Evolutionary conservation across 2,329 filamentous ascomycete species (phyloP), one percentile per base, ranked within the genome.

Genomic region (Calonectria henricotiae): DNA sequence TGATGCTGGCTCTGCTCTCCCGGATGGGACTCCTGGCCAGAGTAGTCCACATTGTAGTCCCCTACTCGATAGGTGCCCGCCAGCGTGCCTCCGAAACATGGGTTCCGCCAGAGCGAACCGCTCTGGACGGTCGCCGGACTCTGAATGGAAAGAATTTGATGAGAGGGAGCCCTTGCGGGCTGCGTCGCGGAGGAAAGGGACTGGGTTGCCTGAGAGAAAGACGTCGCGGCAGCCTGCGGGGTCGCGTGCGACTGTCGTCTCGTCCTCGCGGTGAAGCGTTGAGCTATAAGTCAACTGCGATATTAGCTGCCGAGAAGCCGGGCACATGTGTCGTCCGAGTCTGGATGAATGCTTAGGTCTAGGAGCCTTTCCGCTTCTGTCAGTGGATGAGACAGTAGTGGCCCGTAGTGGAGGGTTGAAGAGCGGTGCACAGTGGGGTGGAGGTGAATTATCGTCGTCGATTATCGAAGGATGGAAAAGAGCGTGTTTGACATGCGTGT

Each of bases 101-200:
- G 90, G 89, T 90, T 88, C 90, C 90, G 90, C 91, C 91, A 93
- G 91, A 93, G 90, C 91, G 88, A 88, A 85, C 86, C 90, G 90
- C 91, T 89, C 91, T 91, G 89, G 90, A 91, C 90, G 90, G 88
- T 87, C 88, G 88, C 89, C 86, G 89, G 86, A 83, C 83, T 87
- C 85, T 89, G 88, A 80, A 89, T 86, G 81, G 88, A 87, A 83
- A 89, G 84, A 87, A 89, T 89, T 86, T 85, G 86, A 81, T 83
- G 80, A 79, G 82, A 80, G 78, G 83, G 83, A 83, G 86, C 87
- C 88, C 86, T 86, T 82, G 80, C 82, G 86, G 88, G 87, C 87
- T 86, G 83, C 81, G 80, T 82, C 80, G 81, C 80, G 68, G 74
- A 77, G 75, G 75, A 77, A 68, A 76, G 74, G 61, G 71, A 49